Base-by-base conservation (phyloP, 768 basidiomycete species). In the Trametes cingulata region DNA sequence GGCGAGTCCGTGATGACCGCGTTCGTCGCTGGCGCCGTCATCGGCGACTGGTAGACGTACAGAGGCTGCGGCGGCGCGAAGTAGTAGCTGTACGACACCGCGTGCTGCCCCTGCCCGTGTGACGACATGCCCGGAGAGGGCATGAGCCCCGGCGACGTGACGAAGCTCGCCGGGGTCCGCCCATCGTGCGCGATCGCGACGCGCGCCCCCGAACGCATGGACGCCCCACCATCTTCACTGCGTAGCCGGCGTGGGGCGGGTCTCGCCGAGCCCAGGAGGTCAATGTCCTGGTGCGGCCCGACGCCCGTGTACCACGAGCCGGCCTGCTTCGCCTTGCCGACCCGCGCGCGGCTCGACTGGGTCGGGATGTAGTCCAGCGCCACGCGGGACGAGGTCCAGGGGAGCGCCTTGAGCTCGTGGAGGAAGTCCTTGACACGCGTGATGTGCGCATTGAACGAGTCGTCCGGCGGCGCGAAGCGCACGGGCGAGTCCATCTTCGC, bases 321-420 rank as follows among this genome's bases (percentile, higher is more conserved):
- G 17, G 45, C 36, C 17, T 56, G 58, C 59, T 67, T 70, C 48
- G 52, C 40, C 48, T 52, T 58, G 13, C 52, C 45, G 27, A 48
- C 48, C 55, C 66, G 67, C 46, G 72, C 68, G 27, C 67, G 64
- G 49, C 58, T 35, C 36, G 68, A 67, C 36, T 66, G 58, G 10
- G 69, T 68, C 7, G 76, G 76, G 14, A 68, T 40, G 56, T 74
- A 77, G 51, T 74, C 74, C 15, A 67, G 68, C 8, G 75, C 72
- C 15, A 75, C 68, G 43, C 69, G 72, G 6, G 71, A 67, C 17
- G 74, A 69, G 14, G 73, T 68, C 76, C 76, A 77, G 8, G 76
- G 76, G 25, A 77, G 72, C 17, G 71, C 65, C 54, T 69, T 69
- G 35, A 77, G 52, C 41, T 74, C 71, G 36, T 55, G 59, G 24